phyloP scores from a whole-genome alignment of 225 moss, liverwort and hornwort species.

The Rhytidiadelphus loreus region DNA sequence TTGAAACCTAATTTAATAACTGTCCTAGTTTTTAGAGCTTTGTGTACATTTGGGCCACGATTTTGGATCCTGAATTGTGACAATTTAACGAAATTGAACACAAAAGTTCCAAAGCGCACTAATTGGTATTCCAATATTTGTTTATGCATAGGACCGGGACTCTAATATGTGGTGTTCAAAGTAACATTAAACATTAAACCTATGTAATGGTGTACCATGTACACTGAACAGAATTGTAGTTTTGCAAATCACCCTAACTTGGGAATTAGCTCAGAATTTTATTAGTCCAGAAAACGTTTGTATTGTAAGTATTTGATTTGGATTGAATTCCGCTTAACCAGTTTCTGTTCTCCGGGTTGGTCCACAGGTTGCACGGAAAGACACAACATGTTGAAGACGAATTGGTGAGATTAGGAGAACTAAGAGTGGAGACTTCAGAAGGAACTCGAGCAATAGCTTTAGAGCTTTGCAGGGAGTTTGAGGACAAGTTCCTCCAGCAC shows the following conservation, averaged over 20 bases:
- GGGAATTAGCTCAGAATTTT: not conserved
- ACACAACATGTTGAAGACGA: conserved; percentile 85
- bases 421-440: conserved; percentile 82
- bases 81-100: too few relatives aligned
- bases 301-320: not conserved
- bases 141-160: not conserved
- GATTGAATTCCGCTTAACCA: not conserved
- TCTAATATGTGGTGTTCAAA: not conserved
- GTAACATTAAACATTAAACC: not conserved
- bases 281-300: not conserved
- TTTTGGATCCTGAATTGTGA: too few relatives aligned
- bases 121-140: not conserved
- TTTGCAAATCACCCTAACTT: not conserved
- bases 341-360: not conserved
- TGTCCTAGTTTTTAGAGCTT: not conserved
- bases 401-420: conserved; percentile 82
- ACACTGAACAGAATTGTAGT: not conserved
- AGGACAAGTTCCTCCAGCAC: conserved; percentile 86
- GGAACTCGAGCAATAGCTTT: conserved; percentile 90
- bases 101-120: not conserved
- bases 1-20: not conserved
- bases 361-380: conserved; percentile 73
- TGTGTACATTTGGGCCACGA: too few relatives aligned
- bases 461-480: conserved; percentile 95
- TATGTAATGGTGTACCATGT: not conserved